Evolutionary conservation across 768 basidiomycete species (phyloP).

Genomic region (Calvatia gigantea): DNA sequence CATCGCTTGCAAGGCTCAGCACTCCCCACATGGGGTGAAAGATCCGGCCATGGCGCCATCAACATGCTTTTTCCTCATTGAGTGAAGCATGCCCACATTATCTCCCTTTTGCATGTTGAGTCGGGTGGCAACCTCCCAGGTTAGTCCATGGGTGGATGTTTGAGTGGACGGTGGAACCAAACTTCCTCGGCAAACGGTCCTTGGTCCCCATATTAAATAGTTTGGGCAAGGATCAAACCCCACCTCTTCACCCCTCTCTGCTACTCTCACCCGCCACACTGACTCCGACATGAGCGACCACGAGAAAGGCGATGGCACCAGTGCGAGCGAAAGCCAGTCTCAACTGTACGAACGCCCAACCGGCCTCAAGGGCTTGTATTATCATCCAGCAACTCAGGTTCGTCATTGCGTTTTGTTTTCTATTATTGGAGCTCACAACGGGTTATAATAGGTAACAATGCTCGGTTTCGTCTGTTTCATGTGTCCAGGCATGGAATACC

Average conservation of each 20-base stretch:
- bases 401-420: not conserved
- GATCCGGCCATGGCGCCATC: not conserved
- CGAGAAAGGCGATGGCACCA: constrained; percentile 17
- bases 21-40: constrained; percentile 1
- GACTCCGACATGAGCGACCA: constrained; percentile 4
- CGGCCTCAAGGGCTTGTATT: constrained; percentile 54
- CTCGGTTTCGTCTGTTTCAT: constrained; percentile 69
- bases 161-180: no score
- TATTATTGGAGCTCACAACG: no score
- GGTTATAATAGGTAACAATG: constrained; percentile 32
- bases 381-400: constrained; percentile 52
- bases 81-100: constrained; percentile 1
- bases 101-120: not conserved
- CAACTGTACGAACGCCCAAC: constrained; percentile 41
- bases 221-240: no score
- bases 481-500: constrained; percentile 7
- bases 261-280: no score
- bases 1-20: not conserved
- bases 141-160: no score
- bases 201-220: no score
- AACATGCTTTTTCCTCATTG: not conserved
- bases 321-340: constrained; percentile 23
- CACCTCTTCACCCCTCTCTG: no score
- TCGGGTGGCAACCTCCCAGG: no score
- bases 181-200: not conserved